Conservation (phyloP, 208 protist genomes). For the Leptomonas pyrrhocoris region DNA sequence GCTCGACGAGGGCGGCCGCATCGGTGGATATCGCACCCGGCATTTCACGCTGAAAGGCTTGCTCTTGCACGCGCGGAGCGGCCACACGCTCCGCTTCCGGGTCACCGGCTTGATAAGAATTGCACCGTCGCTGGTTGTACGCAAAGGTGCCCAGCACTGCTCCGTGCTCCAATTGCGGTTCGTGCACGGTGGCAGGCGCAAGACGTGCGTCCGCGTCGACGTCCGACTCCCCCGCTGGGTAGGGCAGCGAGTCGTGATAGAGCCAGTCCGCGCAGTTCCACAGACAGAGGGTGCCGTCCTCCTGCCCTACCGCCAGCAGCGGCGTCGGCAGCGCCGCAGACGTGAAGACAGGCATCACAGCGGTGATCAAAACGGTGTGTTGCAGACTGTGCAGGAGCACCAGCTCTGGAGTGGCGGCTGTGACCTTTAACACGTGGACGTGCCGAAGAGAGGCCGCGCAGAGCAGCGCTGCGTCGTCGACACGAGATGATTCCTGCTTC, state of each 20-base stretch:
- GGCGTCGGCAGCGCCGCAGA: conserved; percentile 19
- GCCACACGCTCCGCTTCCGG: not conserved
- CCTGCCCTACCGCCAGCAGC: conserved; percentile 46
- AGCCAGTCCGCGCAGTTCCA: conserved; percentile 32
- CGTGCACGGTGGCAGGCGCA: conserved; percentile 9
- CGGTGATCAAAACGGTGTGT: conserved; percentile 24
- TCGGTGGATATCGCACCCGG: conserved; percentile 7
- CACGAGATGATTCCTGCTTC: not conserved
- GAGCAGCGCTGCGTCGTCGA: conserved; percentile 19
- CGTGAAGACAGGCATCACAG: conserved; percentile 14
- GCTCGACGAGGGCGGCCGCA: conserved; percentile 15
- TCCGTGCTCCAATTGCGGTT: conserved; percentile 26
- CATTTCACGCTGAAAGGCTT: conserved; percentile 16
- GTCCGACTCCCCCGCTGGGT: conserved; percentile 42
- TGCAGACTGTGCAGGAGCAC: conserved; percentile 22
- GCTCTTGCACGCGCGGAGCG: not conserved
- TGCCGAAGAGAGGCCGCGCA: conserved; percentile 40
- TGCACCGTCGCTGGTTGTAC: conserved; percentile 39
- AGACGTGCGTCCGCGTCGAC: conserved; percentile 29
- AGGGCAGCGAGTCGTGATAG: conserved; percentile 47
- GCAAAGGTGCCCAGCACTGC: conserved; percentile 37
- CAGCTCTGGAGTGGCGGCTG: conserved; percentile 20
- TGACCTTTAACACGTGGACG: conserved; percentile 30
- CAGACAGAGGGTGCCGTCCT: conserved; percentile 43
- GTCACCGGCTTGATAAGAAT: not conserved